These are phyloP conservation scores for Aspergillus affinis DNA, from an alignment of 495 filamentous ascomycete species.

Conservation along the genomic window DNA sequence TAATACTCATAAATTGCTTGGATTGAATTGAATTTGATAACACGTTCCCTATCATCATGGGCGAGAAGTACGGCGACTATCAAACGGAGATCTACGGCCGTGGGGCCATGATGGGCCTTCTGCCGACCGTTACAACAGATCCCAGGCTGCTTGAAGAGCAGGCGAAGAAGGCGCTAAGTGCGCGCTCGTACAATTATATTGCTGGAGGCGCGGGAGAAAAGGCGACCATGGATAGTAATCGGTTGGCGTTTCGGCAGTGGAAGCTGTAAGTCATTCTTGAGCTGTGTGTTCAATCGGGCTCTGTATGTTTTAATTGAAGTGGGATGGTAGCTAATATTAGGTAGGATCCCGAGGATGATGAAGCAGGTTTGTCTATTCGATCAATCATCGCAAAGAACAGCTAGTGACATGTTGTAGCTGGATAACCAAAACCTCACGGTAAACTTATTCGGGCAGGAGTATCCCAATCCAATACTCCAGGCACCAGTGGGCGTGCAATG, in stretches of 20 bases:
- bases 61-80: conserved; percentile 44
- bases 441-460: conserved; percentile 56
- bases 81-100: conserved; percentile 50
- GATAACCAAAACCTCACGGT: conserved; percentile 51
- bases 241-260: conserved; percentile 64
- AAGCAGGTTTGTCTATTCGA: conserved; percentile 27
- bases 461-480: conserved; percentile 52
- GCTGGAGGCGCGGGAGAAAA: conserved; percentile 64
- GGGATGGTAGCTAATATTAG: not conserved
- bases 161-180: conserved; percentile 48
- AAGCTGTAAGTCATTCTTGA: conserved; percentile 44
- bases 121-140: conserved; percentile 58
- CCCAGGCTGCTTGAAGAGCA: conserved; percentile 59
- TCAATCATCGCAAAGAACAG: not conserved
- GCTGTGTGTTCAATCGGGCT: not conserved
- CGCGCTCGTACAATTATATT: conserved; percentile 58
- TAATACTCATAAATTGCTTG: no score
- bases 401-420: conserved; percentile 26
- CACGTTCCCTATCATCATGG: conserved; percentile 23
- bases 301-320: not conserved
- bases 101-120: conserved; percentile 46
- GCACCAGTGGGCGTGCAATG: conserved; percentile 60
- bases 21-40: no score
- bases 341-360: conserved; percentile 45
- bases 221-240: conserved; percentile 65